Conservation (phyloP, 1,284 basidiomycete genomes). For the Cutaneotrichosporon sp. region DNA sequence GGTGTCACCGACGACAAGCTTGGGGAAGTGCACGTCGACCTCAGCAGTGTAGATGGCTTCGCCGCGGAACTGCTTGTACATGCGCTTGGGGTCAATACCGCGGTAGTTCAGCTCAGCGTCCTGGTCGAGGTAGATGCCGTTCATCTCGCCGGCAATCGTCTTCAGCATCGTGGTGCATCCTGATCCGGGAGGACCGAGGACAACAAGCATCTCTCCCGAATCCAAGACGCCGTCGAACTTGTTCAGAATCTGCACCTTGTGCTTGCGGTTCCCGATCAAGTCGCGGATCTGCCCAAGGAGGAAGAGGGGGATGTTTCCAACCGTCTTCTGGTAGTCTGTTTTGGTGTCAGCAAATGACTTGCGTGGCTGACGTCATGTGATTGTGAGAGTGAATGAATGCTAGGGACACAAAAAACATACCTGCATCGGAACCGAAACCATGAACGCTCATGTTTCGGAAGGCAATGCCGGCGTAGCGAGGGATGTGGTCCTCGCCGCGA, state of each 20-base stretch:
- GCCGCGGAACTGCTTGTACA: conserved; percentile 45
- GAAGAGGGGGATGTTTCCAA: conserved; percentile 50
- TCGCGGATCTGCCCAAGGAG: conserved; percentile 39
- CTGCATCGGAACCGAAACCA: conserved; percentile 50
- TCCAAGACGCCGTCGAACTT: conserved; percentile 50
- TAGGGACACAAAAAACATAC: conserved; percentile 20
- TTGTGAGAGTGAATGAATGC: neutral
- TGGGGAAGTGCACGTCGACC: conserved; percentile 55
- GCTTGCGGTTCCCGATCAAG: conserved; percentile 42
- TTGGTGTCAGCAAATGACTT: neutral
- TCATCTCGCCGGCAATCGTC: conserved; percentile 55
- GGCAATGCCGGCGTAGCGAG: conserved; percentile 50
- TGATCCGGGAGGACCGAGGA: conserved; percentile 60
- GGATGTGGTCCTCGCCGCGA: conserved; percentile 38
- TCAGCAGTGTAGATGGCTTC: conserved; percentile 51
- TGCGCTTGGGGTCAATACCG: conserved; percentile 46
- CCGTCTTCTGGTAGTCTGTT: conserved; percentile 52
- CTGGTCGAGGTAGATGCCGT: conserved; percentile 51
- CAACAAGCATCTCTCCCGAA: conserved; percentile 56
- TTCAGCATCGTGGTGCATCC: conserved; percentile 57
- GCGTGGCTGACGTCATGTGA: conserved; percentile 2
- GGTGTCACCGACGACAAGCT: conserved; percentile 52
- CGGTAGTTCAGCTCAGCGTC: conserved; percentile 47
- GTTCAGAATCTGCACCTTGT: conserved; percentile 52
- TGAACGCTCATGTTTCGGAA: conserved; percentile 52